Evolutionary conservation across 2,329 filamentous ascomycete genomes (phyloP).

Genomic region (Fusarium torreyae): DNA sequence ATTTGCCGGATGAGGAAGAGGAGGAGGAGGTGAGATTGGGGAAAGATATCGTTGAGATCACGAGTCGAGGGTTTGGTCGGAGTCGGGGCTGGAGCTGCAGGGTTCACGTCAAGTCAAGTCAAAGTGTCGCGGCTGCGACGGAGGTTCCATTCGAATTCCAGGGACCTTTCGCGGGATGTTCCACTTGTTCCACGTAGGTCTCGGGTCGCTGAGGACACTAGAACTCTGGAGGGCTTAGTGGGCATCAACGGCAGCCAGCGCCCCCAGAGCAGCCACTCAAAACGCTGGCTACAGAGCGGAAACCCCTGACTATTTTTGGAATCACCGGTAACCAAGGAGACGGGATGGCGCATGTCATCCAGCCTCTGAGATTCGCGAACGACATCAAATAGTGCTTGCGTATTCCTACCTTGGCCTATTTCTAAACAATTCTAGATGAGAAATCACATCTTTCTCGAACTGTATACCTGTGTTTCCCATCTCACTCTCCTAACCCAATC

Average conservation of each 20-base stretch:
- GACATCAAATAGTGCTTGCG: not conserved
- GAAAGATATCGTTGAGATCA: constrained; percentile 21
- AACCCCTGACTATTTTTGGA: constrained; percentile 44
- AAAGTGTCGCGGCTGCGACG: constrained; percentile 34
- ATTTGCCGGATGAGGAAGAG: not conserved
- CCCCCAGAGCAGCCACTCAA: constrained; percentile 7
- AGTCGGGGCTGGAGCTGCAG: constrained; percentile 11
- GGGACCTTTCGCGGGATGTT: constrained; percentile 35
- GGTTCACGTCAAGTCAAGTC: constrained; percentile 14
- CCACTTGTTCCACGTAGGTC: constrained; percentile 33
- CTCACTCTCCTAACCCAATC: too few relatives aligned
- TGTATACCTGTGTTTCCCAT: too few relatives aligned
- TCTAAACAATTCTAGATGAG: not conserved
- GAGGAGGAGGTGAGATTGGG: constrained; percentile 11
- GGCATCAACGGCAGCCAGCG: constrained; percentile 16
- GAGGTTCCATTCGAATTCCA: constrained; percentile 31
- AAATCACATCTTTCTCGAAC: too few relatives aligned
- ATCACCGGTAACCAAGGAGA: constrained; percentile 19
- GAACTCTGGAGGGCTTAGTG: constrained; percentile 29
- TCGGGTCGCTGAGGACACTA: constrained; percentile 31
- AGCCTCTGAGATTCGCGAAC: constrained; percentile 19
- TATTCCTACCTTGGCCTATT: not conserved
- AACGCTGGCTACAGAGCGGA: constrained; percentile 10
- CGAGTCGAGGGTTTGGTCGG: constrained; percentile 10
- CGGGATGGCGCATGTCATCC: constrained; percentile 20